Percentiles rank a stretch among this genome's conserved stretches.
Conservation (phyloP, 305 asterid genomes). For the Fraxinus xanthoxyloides region DNA sequence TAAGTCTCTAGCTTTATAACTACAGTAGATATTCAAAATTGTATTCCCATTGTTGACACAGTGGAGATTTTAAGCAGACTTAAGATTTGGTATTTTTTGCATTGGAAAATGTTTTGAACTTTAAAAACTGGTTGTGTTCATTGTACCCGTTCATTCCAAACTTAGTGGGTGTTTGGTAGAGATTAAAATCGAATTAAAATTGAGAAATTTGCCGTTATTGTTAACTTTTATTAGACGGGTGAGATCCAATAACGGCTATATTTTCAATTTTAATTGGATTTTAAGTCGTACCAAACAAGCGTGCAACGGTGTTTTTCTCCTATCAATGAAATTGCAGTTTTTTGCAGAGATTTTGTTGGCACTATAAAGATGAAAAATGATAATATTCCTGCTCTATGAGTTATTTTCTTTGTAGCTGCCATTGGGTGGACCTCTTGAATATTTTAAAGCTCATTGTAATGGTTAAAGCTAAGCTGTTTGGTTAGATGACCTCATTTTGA, state of each 20-base stretch:
- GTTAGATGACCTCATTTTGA: not conserved
- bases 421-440: not conserved
- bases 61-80: not conserved
- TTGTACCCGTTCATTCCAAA: not conserved
- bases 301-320: not conserved
- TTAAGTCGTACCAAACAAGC: too few species aligned
- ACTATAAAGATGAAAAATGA: not conserved
- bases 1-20: not conserved
- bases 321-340: not conserved
- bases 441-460: not conserved
- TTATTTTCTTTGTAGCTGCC: not conserved
- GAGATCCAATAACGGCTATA: too few species aligned
- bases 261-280: too few species aligned
- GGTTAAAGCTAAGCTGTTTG: not conserved
- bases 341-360: not conserved
- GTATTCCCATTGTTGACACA: not conserved
- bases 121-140: not conserved
- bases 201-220: too few species aligned
- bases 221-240: too few species aligned
- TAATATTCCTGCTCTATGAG: not conserved
- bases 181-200: too few species aligned
- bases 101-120: not conserved
- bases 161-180: too few species aligned
- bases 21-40: not conserved
- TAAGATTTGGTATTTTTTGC: not conserved